Percentiles rank a stretch among this genome's conserved stretches.
Evolutionary conservation across 352 stramenopile species (phyloP).

Genomic region (Phytopythium aichiense): DNA sequence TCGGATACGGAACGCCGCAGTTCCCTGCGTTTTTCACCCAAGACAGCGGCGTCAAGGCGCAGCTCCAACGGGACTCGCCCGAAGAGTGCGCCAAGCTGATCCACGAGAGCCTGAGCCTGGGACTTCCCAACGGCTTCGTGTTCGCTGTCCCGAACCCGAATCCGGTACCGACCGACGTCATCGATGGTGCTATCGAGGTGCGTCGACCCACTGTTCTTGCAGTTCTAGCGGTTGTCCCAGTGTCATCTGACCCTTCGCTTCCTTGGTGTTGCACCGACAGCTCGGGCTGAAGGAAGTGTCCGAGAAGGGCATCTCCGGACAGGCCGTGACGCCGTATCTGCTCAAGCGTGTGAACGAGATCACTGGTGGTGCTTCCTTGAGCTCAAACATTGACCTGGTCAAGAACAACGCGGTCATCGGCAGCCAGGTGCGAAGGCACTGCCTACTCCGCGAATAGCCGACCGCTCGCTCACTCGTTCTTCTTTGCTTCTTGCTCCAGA

Average conservation of each 20-base stretch:
- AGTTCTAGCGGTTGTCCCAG: neutral
- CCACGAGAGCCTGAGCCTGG: slow-evolving; percentile 65
- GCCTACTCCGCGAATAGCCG: neutral
- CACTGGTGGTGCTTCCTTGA: slow-evolving; percentile 89
- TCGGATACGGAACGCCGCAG: slow-evolving; percentile 88
- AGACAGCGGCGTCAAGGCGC: slow-evolving; percentile 82
- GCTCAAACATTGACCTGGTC: slow-evolving; percentile 97
- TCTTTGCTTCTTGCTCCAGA: slow-evolving; percentile 20
- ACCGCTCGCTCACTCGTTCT: neutral
- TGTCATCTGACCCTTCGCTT: neutral
- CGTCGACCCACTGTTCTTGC: neutral
- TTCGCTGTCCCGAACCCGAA: slow-evolving; percentile 88
- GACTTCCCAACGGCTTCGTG: slow-evolving; percentile 82
- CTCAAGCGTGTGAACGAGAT: slow-evolving; percentile 91
- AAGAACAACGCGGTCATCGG: slow-evolving; percentile 95
- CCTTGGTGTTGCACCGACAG: slow-evolving; percentile 12
- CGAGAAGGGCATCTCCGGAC: slow-evolving; percentile 86
- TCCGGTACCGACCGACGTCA: slow-evolving; percentile 73
- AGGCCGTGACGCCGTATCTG: slow-evolving; percentile 92
- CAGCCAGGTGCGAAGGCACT: slow-evolving; percentile 73
- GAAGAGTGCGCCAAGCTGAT: slow-evolving; percentile 86
- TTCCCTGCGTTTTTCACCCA: slow-evolving; percentile 99
- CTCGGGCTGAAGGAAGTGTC: slow-evolving; percentile 82
- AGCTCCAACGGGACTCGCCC: slow-evolving; percentile 83
- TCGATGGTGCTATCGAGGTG: slow-evolving; percentile 90